These are phyloP conservation scores for Erigeron philadelphicus DNA, from an alignment of 140 eudicot species.

Conservation along the genomic window DNA sequence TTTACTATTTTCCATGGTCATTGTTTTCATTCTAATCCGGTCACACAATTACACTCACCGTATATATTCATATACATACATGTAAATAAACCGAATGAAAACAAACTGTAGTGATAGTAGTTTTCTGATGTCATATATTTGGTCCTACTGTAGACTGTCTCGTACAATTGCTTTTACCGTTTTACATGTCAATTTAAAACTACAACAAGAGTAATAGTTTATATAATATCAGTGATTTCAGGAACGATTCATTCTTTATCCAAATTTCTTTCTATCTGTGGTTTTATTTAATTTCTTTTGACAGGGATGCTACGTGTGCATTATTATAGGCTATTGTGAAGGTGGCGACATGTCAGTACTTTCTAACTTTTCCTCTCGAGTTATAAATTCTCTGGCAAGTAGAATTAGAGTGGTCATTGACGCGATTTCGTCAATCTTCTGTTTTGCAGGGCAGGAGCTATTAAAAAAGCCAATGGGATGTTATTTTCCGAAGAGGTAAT, in stretches of 20 bases:
- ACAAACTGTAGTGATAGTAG: conserved; percentile 7
- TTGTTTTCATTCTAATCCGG: background rate
- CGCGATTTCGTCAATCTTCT: conserved; percentile 15
- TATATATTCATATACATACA: background rate
- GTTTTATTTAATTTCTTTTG: conserved; percentile 17
- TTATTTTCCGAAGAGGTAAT: conserved; percentile 88
- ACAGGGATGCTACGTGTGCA: conserved; percentile 99
- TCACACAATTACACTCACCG: background rate
- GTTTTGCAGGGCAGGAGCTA: conserved; percentile 77
- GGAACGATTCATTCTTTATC: conserved; percentile 10
- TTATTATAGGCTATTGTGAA: conserved; percentile 93
- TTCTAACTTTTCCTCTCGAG: conserved; percentile 20
- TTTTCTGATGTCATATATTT: conserved; percentile 9
- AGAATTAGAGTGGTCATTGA: conserved; percentile 9
- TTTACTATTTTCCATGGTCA: conserved; percentile 18
- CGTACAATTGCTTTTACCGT: background rate
- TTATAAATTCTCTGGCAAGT: conserved; percentile 9
- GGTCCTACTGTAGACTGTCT: conserved; percentile 7
- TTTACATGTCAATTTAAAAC: background rate
- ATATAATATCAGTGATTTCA: background rate
- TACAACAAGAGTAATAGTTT: background rate
- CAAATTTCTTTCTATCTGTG: background rate
- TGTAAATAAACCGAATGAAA: background rate
- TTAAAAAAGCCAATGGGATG: conserved; percentile 73
- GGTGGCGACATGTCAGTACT: conserved; percentile 96